Evolutionary conservation across 495 filamentous ascomycete genomes (phyloP), one percentile per base, ranked within the genome.

Genomic region (Tetracladium marchalianum): DNA sequence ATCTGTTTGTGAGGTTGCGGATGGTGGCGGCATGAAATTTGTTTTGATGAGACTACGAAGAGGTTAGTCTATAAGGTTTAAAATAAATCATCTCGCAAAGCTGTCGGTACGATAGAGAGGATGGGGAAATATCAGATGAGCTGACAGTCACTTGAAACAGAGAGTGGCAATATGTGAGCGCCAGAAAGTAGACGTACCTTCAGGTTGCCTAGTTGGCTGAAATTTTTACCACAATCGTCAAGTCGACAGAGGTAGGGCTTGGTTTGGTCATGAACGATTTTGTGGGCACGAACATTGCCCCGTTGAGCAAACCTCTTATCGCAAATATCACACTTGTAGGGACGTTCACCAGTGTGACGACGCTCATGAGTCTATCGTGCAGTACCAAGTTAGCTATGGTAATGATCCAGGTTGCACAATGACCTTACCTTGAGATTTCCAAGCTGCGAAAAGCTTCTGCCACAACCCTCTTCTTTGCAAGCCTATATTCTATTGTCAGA

Each of bases 171-270:
- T 4, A n/a, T 11, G 43, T 16, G 18, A 32, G 36, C 31, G 7
- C 31, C 34, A 22, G 41, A 12, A 38, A 39, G 47, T 33, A 36
- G 34, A 58, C 39, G 11, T 60, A 88, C 86, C 75, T 95, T 95
- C 5, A 94, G 69, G 54, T 95, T 95, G 0, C 90, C 90, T 3
- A 90, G 73, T 46, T 90, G 85, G 0, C 87, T 90, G 57, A 95
- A 95, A 16, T 81, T 74, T 66, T 94, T 95, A 39, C 75, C 71
- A 60, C 90, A 96, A 45, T 78, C 71, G 54, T 92, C 86, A 15
- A 96, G 70, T 41, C 75, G 76, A 61, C 90, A 96, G 12, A 71
- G 75, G 57, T 88, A 95, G 1, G 84, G 85, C 59, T 89, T 94
- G 17, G 74, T 70, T 38, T 80, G 70, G 33, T 77, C 69, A 60